Base-by-base conservation (phyloP, 371 early-diverging fungal species). In the Encephalitozoon intestinalis region DNA sequence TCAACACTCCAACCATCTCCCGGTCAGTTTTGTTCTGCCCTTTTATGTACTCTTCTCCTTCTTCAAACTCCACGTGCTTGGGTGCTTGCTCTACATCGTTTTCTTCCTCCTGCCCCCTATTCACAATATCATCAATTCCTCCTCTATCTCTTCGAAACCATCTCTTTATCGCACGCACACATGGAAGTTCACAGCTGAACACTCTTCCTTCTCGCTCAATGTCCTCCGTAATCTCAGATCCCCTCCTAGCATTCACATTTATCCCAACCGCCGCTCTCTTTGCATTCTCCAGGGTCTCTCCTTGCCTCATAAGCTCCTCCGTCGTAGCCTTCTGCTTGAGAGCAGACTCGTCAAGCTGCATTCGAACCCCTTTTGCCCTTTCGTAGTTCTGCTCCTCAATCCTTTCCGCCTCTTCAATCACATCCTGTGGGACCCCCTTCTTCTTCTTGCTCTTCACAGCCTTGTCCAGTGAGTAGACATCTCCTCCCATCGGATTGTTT, bases 21-120 rank as follows among this genome's bases (percentile, higher is more conserved):
- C 78, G 52, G 70, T 82, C 75, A 15, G 83, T 82, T 18, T 81
- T 77, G 46, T 68, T 52, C 54, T 76, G 67, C 34, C 77, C 81
- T 11, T 51, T 67, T 46, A 64, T 74, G 30, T 70, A 68, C 39
- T 71, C 78, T 40, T 78, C 70, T 18, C 15, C 40, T n/a, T 65
- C 54, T 3, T 72, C 67, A 43, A 53, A 67, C 43, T 63, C 41
- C n/a, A 50, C 71, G 1, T 66, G 23, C 63, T 44, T 9, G 34
- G 53, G n/a, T 21, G 9, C 9, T 34, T 28, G 11, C n/a, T 67
- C 49, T 15, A 58, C 70, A 18, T 66, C 50, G 8, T 15, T 46
- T 28, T 70, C 44, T 9, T 67, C 37, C n/a, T n/a, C 70, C 21
- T 79, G 67, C 23, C 54, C 58, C 40, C 44, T 43, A 50, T 37